Conservation (phyloP, 768 basidiomycete species). For the Tremella yokohamensis region DNA sequence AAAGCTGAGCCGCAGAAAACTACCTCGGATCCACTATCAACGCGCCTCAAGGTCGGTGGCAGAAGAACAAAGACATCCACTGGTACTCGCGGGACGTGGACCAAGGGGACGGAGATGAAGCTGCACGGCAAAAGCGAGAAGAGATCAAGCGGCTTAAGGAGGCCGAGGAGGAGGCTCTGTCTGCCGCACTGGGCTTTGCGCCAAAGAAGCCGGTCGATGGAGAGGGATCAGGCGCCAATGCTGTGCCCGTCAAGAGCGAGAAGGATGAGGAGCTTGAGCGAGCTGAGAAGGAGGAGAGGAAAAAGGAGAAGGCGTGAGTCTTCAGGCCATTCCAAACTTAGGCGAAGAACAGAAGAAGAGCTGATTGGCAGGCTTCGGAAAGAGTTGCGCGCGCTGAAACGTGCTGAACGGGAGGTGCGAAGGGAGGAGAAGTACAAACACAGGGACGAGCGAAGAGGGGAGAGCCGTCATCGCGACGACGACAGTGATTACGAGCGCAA, state of each 20-base stretch:
- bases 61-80: conserved; percentile 93
- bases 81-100: conserved; percentile 77
- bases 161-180: conserved; percentile 80
- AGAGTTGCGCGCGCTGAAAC: conserved; percentile 41
- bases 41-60: conserved; percentile 93
- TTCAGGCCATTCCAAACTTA: no score
- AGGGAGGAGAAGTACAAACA: conserved; percentile 29
- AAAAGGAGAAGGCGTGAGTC: conserved; percentile 45
- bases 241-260: conserved; percentile 24
- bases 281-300: conserved; percentile 45
- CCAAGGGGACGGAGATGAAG: conserved; percentile 50
- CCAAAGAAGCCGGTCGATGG: conserved; percentile 28
- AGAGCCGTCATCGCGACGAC: conserved; percentile 11
- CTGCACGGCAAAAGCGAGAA: conserved; percentile 54
- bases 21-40: conserved; percentile 94
- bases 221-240: conserved; percentile 35
- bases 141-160: conserved; percentile 82
- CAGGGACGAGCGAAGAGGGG: conserved; percentile 8
- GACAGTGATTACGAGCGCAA: conserved; percentile 3
- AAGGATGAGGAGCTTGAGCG: conserved; percentile 43
- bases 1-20: conserved; percentile 57
- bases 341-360: not conserved
- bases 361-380: conserved; percentile 31
- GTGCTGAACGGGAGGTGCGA: conserved; percentile 37
- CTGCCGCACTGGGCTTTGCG: conserved; percentile 63